Evolutionary conservation across 1,284 basidiomycete species (phyloP).

Genomic region (Heterobasidion annosum): DNA sequence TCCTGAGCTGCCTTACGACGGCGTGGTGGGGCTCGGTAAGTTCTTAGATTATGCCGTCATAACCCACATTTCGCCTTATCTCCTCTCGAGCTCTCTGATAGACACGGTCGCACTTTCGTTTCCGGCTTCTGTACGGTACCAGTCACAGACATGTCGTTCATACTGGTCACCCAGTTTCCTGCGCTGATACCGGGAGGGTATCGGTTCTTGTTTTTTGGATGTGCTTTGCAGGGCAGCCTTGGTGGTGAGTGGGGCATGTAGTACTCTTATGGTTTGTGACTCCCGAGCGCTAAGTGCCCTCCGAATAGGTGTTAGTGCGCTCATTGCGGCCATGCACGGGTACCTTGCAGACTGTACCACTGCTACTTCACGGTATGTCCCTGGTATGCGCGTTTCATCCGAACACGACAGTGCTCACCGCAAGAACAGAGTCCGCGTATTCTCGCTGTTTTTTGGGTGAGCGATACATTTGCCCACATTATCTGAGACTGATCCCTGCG

Average conservation of each 20-base stretch:
- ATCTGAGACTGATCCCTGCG: constrained; percentile 27
- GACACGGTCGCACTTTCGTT: constrained; percentile 62
- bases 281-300: not conserved
- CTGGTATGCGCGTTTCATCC: not conserved
- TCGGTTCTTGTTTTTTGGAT: constrained; percentile 70
- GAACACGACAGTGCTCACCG: no score
- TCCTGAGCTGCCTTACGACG: constrained; percentile 66
- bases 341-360: constrained; percentile 54
- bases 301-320: constrained; percentile 1
- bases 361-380: constrained; percentile 31
- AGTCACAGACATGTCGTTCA: constrained; percentile 56
- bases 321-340: constrained; percentile 49
- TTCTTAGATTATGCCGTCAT: constrained; percentile 5
- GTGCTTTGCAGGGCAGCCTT: constrained; percentile 64
- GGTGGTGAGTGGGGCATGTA: constrained; percentile 46
- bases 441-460: constrained; percentile 5
- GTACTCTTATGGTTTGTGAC: not conserved
- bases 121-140: constrained; percentile 58
- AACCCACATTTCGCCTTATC: not conserved
- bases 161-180: constrained; percentile 55
- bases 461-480: constrained; percentile 51
- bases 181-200: constrained; percentile 68
- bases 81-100: constrained; percentile 59
- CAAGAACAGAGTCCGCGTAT: no score
- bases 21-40: constrained; percentile 78